Percentiles rank a stretch among this genome's conserved stretches.
Conservation (phyloP, 2,329 filamentous ascomycete genomes). For the Stagonosporopsis chrysanthemi region DNA sequence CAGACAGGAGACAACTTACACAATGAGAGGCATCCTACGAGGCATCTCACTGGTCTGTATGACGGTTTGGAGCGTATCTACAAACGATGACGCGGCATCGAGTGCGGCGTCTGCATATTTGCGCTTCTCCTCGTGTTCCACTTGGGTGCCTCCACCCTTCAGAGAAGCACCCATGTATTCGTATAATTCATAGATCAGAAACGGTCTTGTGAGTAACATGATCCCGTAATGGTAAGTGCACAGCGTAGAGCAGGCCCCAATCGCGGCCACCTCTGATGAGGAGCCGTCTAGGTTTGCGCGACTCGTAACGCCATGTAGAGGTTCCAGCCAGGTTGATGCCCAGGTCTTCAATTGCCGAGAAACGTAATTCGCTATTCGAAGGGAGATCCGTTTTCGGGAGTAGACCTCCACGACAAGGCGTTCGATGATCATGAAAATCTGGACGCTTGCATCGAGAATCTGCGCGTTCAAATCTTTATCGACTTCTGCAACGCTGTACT, state of each 20-base stretch:
- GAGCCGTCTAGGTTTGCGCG: conserved; percentile 31
- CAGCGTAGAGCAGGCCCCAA: conserved; percentile 59
- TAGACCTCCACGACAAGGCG: conserved; percentile 58
- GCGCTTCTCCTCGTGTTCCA: conserved; percentile 35
- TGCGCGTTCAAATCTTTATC: conserved; percentile 26
- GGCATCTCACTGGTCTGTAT: conserved; percentile 32
- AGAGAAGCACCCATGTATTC: conserved; percentile 44
- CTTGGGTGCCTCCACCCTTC: conserved; percentile 36
- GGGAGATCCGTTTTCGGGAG: conserved; percentile 51
- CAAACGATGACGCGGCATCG: conserved; percentile 38
- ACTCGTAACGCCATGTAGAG: conserved; percentile 36
- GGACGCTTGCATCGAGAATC: conserved; percentile 48
- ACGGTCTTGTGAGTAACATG: conserved; percentile 61
- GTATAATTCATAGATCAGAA: conserved; percentile 60
- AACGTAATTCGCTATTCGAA: conserved; percentile 52
- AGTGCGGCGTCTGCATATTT: conserved; percentile 43
- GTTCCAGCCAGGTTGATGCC: conserved; percentile 49
- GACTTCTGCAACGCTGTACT: conserved; percentile 43
- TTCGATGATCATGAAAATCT: conserved; percentile 59
- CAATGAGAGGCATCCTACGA: conserved; percentile 42
- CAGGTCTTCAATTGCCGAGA: conserved; percentile 52
- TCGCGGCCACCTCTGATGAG: conserved; percentile 27
- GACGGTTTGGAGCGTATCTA: conserved; percentile 36
- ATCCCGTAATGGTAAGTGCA: conserved; percentile 63
- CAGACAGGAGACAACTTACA: conserved; percentile 26